Evolutionary conservation across 345 rosid species (phyloP).

Genomic region (Eucalyptus pumila): DNA sequence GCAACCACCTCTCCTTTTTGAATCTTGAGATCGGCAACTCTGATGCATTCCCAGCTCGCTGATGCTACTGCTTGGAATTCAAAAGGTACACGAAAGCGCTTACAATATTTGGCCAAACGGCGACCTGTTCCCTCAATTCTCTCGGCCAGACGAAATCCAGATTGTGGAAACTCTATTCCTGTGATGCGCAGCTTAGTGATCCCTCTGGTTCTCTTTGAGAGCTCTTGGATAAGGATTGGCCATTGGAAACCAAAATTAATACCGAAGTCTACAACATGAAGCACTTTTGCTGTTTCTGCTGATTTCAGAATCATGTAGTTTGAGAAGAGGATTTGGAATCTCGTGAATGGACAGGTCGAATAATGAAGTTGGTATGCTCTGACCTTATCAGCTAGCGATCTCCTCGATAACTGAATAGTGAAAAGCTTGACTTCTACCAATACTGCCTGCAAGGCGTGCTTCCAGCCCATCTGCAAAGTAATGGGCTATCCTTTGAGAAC

Average conservation of each 20-base stretch:
- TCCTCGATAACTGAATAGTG: not conserved
- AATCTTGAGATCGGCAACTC: constrained; percentile 57
- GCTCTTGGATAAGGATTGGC: constrained; percentile 27
- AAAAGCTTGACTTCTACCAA: not conserved
- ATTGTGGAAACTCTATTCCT: constrained; percentile 8
- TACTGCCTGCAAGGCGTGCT: constrained; percentile 12
- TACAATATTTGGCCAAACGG: constrained; percentile 55
- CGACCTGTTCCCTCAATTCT: constrained; percentile 45
- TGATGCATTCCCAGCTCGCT: constrained; percentile 66
- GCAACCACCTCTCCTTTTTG: constrained; percentile 50
- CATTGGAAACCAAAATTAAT: constrained; percentile 23
- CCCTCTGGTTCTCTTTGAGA: constrained; percentile 12
- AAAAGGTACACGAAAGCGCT: constrained; percentile 61
- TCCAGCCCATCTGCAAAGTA: constrained; percentile 42
- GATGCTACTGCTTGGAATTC: constrained; percentile 60
- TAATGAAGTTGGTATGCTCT: constrained; percentile 11
- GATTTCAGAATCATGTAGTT: not conserved
- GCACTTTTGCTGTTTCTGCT: constrained; percentile 1
- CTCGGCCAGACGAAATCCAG: constrained; percentile 11
- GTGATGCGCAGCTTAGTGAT: constrained; percentile 46
- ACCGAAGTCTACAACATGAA: constrained; percentile 35
- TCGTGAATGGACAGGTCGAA: constrained; percentile 11
- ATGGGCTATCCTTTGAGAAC: constrained; percentile 35
- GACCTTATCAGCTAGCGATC: constrained; percentile 7
- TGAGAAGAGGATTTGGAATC: constrained; percentile 3